Percentiles rank a stretch among this genome's conserved stretches.
These are phyloP conservation scores for Nigrospora osmanthi DNA, from an alignment of 2,329 filamentous ascomycete genomes.

Conservation along the genomic window DNA sequence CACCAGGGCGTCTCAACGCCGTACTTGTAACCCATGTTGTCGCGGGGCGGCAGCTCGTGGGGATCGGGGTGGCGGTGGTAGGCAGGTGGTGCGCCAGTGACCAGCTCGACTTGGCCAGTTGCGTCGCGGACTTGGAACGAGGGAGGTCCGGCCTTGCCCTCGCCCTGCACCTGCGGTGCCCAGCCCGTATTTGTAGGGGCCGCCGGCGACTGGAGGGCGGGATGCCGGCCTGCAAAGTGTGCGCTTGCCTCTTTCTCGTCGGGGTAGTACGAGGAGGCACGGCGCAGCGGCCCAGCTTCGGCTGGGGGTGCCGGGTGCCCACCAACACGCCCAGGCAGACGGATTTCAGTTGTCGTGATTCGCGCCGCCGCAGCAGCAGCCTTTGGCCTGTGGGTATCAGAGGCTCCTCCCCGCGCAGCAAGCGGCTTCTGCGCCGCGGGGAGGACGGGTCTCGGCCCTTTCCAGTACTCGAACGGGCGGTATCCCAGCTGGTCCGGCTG, in stretches of 20 bases:
- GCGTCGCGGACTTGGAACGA: conserved; percentile 4
- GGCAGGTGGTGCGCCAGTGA: conserved; percentile 1
- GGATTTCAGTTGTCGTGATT: conserved; percentile 3
- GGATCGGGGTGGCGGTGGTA: not conserved
- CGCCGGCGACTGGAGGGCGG: too few relatives aligned
- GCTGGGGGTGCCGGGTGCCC: conserved; percentile 1
- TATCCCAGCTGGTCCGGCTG: conserved; percentile 2
- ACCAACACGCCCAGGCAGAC: conserved; percentile 1
- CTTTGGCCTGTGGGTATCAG: not conserved
- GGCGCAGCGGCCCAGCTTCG: not conserved
- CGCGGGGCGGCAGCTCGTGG: conserved; percentile 5
- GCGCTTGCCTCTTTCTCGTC: not conserved
- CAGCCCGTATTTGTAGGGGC: conserved; percentile 4
- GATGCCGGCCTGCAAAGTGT: too few relatives aligned
- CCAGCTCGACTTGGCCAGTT: conserved; percentile 3
- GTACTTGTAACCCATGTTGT: conserved; percentile 12
- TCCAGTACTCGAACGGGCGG: conserved; percentile 8
- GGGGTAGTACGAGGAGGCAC: not conserved
- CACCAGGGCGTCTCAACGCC: conserved; percentile 30
- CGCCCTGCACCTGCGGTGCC: not conserved
- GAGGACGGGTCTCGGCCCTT: conserved; percentile 6
- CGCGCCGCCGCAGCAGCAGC: not conserved
- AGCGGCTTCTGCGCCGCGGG: not conserved
- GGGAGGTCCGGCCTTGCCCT: conserved; percentile 2
- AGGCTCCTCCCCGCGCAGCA: too few relatives aligned